These are phyloP conservation scores for Aotearoamyces nothofagi DNA, from an alignment of 2,329 filamentous ascomycete species.

Conservation along the genomic window DNA sequence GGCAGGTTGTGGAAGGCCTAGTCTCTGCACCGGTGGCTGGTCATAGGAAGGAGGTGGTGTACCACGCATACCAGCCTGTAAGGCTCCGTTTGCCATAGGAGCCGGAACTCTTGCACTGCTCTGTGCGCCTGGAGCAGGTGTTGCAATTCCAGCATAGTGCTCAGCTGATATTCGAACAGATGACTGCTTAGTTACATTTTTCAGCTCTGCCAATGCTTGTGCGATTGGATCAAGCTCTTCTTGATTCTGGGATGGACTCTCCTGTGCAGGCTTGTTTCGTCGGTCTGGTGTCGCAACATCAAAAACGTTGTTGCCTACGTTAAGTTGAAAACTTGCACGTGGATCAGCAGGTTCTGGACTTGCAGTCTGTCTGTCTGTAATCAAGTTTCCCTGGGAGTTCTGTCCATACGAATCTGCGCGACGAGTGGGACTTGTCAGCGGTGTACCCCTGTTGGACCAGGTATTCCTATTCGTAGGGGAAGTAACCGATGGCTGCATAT, in stretches of 20 bases:
- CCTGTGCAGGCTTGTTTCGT: slow-evolving; percentile 27
- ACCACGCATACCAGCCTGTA: slow-evolving; percentile 45
- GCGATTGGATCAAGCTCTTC: slow-evolving; percentile 80
- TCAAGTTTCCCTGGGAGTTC: slow-evolving; percentile 20
- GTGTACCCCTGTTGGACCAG: slow-evolving; percentile 28
- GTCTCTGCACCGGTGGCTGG: slow-evolving; percentile 52
- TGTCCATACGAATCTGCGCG: slow-evolving; percentile 25
- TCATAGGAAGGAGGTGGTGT: slow-evolving; percentile 85
- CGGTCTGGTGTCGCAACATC: slow-evolving; percentile 71
- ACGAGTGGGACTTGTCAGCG: slow-evolving; percentile 16
- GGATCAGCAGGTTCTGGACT: slow-evolving; percentile 85
- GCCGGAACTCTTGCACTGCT: slow-evolving; percentile 21
- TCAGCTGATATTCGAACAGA: slow-evolving; percentile 84
- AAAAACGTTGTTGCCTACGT: slow-evolving; percentile 92
- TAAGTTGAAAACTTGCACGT: slow-evolving; percentile 81
- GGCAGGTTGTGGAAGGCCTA: slow-evolving; percentile 81
- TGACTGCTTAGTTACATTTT: slow-evolving; percentile 70
- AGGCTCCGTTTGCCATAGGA: slow-evolving; percentile 23
- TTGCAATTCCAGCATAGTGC: slow-evolving; percentile 83
- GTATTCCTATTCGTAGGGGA: slow-evolving; percentile 36
- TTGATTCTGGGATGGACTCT: slow-evolving; percentile 24
- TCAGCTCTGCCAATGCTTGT: slow-evolving; percentile 80
- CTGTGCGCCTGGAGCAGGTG: slow-evolving; percentile 48
- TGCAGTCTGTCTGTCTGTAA: slow-evolving; percentile 28
- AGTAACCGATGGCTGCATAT: slow-evolving; percentile 24